These are phyloP conservation scores for Fusarium sp. DNA, from an alignment of 2,329 filamentous ascomycete genomes.

Conservation along the genomic window DNA sequence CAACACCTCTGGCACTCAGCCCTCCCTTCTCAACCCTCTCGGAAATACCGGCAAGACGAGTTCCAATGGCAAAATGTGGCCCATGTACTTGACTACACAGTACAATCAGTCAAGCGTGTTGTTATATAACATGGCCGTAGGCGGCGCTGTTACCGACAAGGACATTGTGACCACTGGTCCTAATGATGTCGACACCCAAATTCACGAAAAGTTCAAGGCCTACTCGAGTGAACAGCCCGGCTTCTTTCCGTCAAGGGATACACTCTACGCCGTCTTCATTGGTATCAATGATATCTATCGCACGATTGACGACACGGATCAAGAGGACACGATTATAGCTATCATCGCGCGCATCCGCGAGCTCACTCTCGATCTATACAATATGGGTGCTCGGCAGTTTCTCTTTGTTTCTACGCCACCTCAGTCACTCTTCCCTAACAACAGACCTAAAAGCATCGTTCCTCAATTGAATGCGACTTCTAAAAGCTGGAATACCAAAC, in stretches of 20 bases:
- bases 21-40: background rate
- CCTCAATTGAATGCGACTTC: constrained; percentile 3
- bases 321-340: background rate
- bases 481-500: constrained; percentile 14
- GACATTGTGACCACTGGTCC: constrained; percentile 23
- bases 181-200: constrained; percentile 7
- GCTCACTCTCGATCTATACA: constrained; percentile 4
- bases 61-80: constrained; percentile 31
- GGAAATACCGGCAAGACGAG: constrained; percentile 25
- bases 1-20: constrained; percentile 4
- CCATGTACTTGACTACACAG: constrained; percentile 13
- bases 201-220: background rate
- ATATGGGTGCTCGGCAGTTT: constrained; percentile 9
- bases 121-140: constrained; percentile 28
- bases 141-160: constrained; percentile 19
- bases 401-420: constrained; percentile 23
- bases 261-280: constrained; percentile 16
- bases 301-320: constrained; percentile 13
- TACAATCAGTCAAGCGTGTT: constrained; percentile 6
- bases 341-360: constrained; percentile 1
- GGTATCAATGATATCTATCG: constrained; percentile 34
- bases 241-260: constrained; percentile 1
- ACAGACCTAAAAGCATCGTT: constrained; percentile 7
- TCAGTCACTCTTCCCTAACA: constrained; percentile 24
- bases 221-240: constrained; percentile 1